Evolutionary conservation across 371 early-diverging fungal genomes (phyloP).

Genomic region (Basidiobolus heterosporus): DNA sequence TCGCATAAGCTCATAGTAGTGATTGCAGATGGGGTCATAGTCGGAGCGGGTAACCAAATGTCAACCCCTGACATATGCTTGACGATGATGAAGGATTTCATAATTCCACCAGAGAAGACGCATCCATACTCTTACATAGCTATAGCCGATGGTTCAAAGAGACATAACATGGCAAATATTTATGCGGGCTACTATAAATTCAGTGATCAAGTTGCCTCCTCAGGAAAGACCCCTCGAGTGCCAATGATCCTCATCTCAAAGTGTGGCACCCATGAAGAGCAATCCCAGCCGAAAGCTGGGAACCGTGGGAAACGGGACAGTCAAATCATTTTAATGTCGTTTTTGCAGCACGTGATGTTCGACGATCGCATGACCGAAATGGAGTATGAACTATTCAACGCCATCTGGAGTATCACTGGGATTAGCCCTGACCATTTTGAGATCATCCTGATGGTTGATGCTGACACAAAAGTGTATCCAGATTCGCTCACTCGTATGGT

Average conservation of each 20-base stretch:
- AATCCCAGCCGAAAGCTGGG: slow-evolving; percentile 52
- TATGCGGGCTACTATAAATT: slow-evolving; percentile 75
- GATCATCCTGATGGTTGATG: slow-evolving; percentile 89
- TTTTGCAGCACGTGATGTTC: slow-evolving; percentile 85
- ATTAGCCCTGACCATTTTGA: slow-evolving; percentile 74
- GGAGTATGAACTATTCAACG: slow-evolving; percentile 85
- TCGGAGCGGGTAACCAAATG: slow-evolving; percentile 52
- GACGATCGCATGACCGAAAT: slow-evolving; percentile 88
- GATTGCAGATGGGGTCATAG: slow-evolving; percentile 74
- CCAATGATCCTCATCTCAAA: slow-evolving; percentile 87
- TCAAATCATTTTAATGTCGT: slow-evolving; percentile 93
- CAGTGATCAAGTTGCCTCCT: slow-evolving; percentile 24
- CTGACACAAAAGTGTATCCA: slow-evolving; percentile 76
- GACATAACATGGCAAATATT: slow-evolving; percentile 90
- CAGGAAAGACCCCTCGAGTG: slow-evolving; percentile 1
- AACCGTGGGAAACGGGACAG: slow-evolving; percentile 98
- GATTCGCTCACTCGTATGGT: slow-evolving; percentile 61
- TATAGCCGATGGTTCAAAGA: slow-evolving; percentile 79
- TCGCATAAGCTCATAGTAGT: slow-evolving; percentile 81
- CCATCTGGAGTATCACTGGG: slow-evolving; percentile 63
- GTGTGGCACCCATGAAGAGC: slow-evolving; percentile 72
- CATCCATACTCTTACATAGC: slow-evolving; percentile 69
- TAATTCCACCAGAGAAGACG: slow-evolving; percentile 42
- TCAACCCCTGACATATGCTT: slow-evolving; percentile 72
- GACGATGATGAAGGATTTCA: slow-evolving; percentile 65